Percentiles rank a stretch among this genome's conserved stretches.
Conservation (phyloP, 441 rosid genomes). For the Codiaeum variegatum region DNA sequence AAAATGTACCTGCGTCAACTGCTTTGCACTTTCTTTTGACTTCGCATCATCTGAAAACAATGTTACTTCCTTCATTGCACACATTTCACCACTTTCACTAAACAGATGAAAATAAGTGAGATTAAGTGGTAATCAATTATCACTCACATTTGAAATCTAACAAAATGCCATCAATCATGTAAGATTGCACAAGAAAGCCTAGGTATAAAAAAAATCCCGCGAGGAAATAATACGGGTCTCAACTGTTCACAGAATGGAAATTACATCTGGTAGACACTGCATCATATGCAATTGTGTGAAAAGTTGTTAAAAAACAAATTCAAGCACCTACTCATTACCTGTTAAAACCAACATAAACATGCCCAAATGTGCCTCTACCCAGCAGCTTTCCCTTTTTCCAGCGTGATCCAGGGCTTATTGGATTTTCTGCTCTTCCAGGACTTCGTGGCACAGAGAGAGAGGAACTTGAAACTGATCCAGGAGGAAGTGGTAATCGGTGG, state of each 20-base stretch:
- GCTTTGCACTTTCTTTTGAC: slow-evolving; percentile 81
- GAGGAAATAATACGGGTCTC: neutral
- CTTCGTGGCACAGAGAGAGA: slow-evolving; percentile 82
- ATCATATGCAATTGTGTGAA: neutral
- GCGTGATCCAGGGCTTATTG: slow-evolving; percentile 70
- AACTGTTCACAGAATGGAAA: neutral
- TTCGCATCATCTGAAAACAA: slow-evolving; percentile 80
- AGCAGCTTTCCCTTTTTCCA: slow-evolving; percentile 83
- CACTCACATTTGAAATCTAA: slow-evolving; percentile 8
- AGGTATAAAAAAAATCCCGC: neutral
- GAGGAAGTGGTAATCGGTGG: slow-evolving; percentile 87
- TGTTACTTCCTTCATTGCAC: slow-evolving; percentile 96
- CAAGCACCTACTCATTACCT: slow-evolving; percentile 37
- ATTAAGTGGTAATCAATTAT: slow-evolving; percentile 28
- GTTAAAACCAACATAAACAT: slow-evolving; percentile 88
- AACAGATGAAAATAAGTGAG: slow-evolving; percentile 19
- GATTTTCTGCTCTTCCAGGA: slow-evolving; percentile 73
- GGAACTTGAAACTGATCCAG: slow-evolving; percentile 51
- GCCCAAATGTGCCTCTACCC: slow-evolving; percentile 92
- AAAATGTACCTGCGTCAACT: slow-evolving; percentile 49
- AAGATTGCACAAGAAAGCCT: neutral
- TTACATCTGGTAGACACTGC: neutral
- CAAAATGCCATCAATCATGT: slow-evolving; percentile 8
- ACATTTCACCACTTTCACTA: slow-evolving; percentile 92
- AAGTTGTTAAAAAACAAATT: neutral